Base-by-base conservation (phyloP, 2,329 filamentous ascomycete species). In the Pleoardoris graminearum region DNA sequence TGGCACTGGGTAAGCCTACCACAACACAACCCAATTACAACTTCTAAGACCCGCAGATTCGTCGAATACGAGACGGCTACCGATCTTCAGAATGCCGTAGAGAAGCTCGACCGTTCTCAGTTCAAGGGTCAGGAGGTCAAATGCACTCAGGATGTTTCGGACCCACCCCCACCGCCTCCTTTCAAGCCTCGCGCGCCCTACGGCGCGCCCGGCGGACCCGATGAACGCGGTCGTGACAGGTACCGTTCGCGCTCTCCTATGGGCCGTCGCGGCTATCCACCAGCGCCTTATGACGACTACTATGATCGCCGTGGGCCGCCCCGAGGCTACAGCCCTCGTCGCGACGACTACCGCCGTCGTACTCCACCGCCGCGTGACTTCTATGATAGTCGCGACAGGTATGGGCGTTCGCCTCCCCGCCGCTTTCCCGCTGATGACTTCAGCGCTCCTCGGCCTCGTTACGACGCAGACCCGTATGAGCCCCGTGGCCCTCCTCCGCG, bases 11-110 rank as follows among this genome's bases (percentile, higher is more conserved):
- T 96, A 77, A 77, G 88, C 81, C 55, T 42, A 54, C 35, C 37
- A 50, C 14, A 21, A 14, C 6, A 35, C 10, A 36, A 17, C 10
- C 3, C 14, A 14, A 16, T 10, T 17, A 5, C 19, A 27, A 29
- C 48, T 33, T 50, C 61, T 64, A 48, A 65, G 48, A 61, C 51
- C 71, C 3, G 7, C 48, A 97, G 93, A 69, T 97, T 97, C 74
- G 93, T 99, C 71, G 94, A 99, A 74, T 99, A 97, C 69, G 94
- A 99, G 78, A 96, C 91, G 57, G 89, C 89, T 53, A 87, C 85
- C 62, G 94, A 99, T 70, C 80, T 99, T 54, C 91, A 90, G 72
- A 88, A 87, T 54, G 94, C 94, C 48, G 90, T 97, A 51, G 91
- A 97, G 75, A 97, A 97, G 77, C 88, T 99, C 58, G 91, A 97